Conservation (phyloP, 495 filamentous ascomycete species). For the Penicillium alfredii region DNA sequence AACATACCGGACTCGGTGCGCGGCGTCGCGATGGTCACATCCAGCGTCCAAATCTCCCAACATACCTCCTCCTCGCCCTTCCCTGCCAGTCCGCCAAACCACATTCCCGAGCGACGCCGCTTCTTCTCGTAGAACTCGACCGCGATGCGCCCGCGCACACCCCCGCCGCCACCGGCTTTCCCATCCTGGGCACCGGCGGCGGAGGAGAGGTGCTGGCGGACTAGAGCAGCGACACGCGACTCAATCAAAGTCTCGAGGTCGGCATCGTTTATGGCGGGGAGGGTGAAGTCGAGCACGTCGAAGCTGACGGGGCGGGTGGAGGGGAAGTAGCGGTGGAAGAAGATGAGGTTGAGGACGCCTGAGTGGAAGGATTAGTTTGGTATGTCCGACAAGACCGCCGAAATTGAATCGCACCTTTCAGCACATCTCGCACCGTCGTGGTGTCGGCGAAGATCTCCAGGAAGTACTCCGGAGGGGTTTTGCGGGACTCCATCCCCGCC, state of each 20-base stretch:
- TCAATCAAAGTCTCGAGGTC: constrained; percentile 93
- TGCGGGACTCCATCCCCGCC: constrained; percentile 50
- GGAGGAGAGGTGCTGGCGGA: constrained; percentile 52
- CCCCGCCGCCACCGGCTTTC: constrained; percentile 29
- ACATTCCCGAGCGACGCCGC: constrained; percentile 62
- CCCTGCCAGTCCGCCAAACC: constrained; percentile 54
- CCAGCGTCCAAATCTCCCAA: constrained; percentile 93
- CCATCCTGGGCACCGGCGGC: constrained; percentile 44
- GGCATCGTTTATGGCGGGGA: constrained; percentile 78
- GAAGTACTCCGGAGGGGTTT: constrained; percentile 71
- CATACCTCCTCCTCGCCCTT: constrained; percentile 87
- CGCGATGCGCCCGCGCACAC: constrained; percentile 69
- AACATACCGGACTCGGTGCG: constrained; percentile 76
- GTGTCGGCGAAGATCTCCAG: constrained; percentile 81
- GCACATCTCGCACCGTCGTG: constrained; percentile 76
- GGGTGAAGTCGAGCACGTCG: constrained; percentile 86
- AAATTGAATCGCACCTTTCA: constrained; percentile 66
- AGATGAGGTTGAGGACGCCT: constrained; percentile 96
- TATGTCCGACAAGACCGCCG: background rate
- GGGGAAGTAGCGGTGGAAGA: constrained; percentile 97
- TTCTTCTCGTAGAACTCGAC: constrained; percentile 96
- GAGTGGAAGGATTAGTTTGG: background rate
- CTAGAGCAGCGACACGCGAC: constrained; percentile 69
- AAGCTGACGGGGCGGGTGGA: constrained; percentile 75
- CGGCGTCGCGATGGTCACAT: constrained; percentile 84